These are phyloP conservation scores for Boletus subcaerulescens DNA, from an alignment of 768 basidiomycete genomes.

Conservation along the genomic window DNA sequence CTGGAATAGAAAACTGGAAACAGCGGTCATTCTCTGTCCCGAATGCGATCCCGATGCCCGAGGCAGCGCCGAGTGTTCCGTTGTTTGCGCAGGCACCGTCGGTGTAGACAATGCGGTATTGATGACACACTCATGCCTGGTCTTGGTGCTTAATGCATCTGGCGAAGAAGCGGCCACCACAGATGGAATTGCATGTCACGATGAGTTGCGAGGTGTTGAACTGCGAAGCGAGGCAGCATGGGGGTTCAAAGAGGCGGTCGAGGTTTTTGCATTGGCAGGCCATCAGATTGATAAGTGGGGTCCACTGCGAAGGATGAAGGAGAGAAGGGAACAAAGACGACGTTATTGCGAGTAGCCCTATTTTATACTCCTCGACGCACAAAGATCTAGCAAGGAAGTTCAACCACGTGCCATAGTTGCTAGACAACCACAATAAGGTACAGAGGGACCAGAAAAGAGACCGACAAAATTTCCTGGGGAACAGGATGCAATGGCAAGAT, in stretches of 20 bases:
- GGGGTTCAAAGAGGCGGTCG: neutral
- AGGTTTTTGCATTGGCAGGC: neutral
- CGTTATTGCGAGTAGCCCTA: too few relatives aligned
- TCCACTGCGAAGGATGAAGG: too few relatives aligned
- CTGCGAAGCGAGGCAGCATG: neutral
- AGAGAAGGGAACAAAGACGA: too few relatives aligned
- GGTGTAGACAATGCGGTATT: conserved; percentile 26
- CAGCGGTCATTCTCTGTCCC: neutral
- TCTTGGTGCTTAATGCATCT: neutral
- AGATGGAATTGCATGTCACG: neutral
- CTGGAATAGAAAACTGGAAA: conserved; percentile 14
- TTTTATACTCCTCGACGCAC: too few relatives aligned
- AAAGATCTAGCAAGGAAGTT: too few relatives aligned
- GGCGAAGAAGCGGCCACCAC: neutral
- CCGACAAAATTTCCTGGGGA: too few relatives aligned
- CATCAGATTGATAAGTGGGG: neutral
- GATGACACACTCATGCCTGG: conserved; percentile 11
- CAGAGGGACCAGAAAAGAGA: too few relatives aligned
- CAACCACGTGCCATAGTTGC: too few relatives aligned
- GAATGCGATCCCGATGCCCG: conserved; percentile 6
- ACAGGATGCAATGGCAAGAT: too few relatives aligned
- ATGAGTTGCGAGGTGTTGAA: neutral
- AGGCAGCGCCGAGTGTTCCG: conserved; percentile 18
- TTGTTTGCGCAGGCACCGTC: conserved; percentile 36
- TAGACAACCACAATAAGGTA: too few relatives aligned